Conservation (phyloP, 192 early-diverging fungal species). For the Pilobolus umbonatus region DNA sequence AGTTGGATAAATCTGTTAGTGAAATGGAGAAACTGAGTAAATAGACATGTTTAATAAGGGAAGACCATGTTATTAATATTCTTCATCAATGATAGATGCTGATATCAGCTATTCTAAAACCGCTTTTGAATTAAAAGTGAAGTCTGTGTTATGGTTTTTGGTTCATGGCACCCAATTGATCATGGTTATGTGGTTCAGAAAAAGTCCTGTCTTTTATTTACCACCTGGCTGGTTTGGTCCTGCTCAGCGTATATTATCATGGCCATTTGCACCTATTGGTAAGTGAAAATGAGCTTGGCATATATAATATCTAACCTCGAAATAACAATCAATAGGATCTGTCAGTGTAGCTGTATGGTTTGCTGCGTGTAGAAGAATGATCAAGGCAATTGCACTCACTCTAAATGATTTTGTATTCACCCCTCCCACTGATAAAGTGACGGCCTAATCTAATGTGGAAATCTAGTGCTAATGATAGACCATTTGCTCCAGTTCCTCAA, state of each 20-base stretch:
- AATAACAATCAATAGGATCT: slow-evolving; percentile 49
- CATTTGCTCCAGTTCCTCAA: too few relatives aligned
- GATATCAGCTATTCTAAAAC: slow-evolving; percentile 63
- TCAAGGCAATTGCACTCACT: slow-evolving; percentile 37
- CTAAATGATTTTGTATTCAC: slow-evolving; percentile 26
- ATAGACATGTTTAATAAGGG: neutral
- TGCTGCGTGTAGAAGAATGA: slow-evolving; percentile 62
- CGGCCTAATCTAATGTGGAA: neutral
- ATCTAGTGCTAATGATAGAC: too few relatives aligned
- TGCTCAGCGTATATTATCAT: slow-evolving; percentile 54
- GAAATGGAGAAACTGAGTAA: slow-evolving; percentile 65
- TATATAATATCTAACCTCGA: neutral
- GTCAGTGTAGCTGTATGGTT: slow-evolving; percentile 77
- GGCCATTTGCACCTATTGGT: slow-evolving; percentile 72
- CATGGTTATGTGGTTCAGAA: slow-evolving; percentile 64
- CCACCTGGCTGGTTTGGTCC: slow-evolving; percentile 79
- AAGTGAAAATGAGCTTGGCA: slow-evolving; percentile 5
- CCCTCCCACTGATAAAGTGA: slow-evolving; percentile 9
- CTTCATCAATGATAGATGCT: slow-evolving; percentile 25
- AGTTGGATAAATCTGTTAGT: slow-evolving; percentile 67
- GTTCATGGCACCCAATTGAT: slow-evolving; percentile 58
- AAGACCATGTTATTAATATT: neutral
- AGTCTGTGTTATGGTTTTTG: slow-evolving; percentile 57
- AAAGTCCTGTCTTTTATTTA: slow-evolving; percentile 68
- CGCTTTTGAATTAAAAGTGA: slow-evolving; percentile 76